Percentiles rank a stretch among this genome's conserved stretches.
phyloP scores from a whole-genome alignment of 441 rosid genomes.

The Manihot esculenta region DNA sequence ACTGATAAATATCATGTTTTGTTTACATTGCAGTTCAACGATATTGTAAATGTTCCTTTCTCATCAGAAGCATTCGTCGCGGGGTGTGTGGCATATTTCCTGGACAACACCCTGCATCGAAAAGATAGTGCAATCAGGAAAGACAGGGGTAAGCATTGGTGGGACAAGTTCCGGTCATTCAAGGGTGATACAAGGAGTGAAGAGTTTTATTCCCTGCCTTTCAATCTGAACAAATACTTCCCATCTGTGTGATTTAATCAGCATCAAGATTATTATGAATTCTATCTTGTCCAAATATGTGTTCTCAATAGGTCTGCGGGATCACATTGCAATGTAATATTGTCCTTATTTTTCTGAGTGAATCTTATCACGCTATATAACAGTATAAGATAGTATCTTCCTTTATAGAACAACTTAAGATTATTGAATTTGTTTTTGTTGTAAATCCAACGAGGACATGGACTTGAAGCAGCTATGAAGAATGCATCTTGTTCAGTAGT shows the following conservation, averaged over 20 bases:
- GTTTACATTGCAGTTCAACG: conserved; percentile 66
- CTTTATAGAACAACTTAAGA: conserved; percentile 10
- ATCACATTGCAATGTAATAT: conserved; percentile 17
- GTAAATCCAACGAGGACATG: conserved; percentile 35
- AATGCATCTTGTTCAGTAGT: not conserved
- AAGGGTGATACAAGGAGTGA: conserved; percentile 68
- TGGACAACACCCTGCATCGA: conserved; percentile 71
- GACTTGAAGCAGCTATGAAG: conserved; percentile 34
- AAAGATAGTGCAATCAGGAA: conserved; percentile 58
- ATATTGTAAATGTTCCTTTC: conserved; percentile 84
- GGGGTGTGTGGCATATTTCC: conserved; percentile 74
- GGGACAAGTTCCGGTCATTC: conserved; percentile 83
- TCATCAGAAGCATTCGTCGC: conserved; percentile 92
- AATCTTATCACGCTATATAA: conserved; percentile 29
- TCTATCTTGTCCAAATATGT: conserved; percentile 8
- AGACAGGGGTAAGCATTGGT: conserved; percentile 97
- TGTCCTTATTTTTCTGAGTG: conserved; percentile 17
- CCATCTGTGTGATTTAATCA: conserved; percentile 65
- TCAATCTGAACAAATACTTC: conserved; percentile 85
- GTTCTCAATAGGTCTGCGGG: conserved; percentile 14
- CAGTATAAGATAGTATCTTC: conserved; percentile 30
- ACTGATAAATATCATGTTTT: conserved; percentile 8
- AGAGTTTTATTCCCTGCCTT: conserved; percentile 93
- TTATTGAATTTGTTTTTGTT: conserved; percentile 27
- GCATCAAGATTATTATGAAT: conserved; percentile 4